Base-by-base conservation (phyloP, 2,329 filamentous ascomycete species). In the Cladosporium sp. region DNA sequence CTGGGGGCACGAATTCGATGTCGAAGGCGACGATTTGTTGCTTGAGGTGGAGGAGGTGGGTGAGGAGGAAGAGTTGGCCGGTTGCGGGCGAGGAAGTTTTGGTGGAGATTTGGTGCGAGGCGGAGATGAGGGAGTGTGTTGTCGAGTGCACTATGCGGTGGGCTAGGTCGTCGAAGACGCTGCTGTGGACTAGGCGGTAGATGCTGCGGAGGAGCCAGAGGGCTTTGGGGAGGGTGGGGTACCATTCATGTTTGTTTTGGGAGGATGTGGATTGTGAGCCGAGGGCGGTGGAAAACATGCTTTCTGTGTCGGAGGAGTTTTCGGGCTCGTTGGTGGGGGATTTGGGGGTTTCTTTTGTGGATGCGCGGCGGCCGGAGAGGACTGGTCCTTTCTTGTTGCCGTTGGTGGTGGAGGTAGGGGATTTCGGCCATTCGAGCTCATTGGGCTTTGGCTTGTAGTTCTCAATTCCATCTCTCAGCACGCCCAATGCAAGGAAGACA, bases 11-110 rank as follows among this genome's bases (percentile, higher is more conserved):
- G 59, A 79, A 85, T 63, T 85, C 91, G 57, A 98, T 96, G 70
- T 98, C 93, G 54, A 98, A 90, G 8, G 91, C 91, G 20, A 98
- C 84, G 45, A 98, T 86, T 66, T 96, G 88, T 65, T 96, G 94
- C 69, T 97, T 97, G 45, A 98, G 80, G 43, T 96, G 85, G 43
- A 98, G 84, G 2, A 98, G 78, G 65, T 98, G 95, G 60, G 92
- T 93, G 60, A 98, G 85, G 62, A 96, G 84, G 69, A 98, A 98
- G 4, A 98, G 78, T 58, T 95, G 87, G 0, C 86, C 80, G 64
- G 97, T 90, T 6, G 84, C 78, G 1, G 80, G 78, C 3, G 12
- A 8, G 65, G 73, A 72, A n/a, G 78, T 75, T 50, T 80, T 82
- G 30, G 78, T 78, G 50, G 82, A 79, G 58, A 95, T 85, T 42